Percentiles rank a stretch among this genome's conserved stretches.
Conservation (phyloP, 23 red algal genomes). For the Gracilariopsis chorda region DNA sequence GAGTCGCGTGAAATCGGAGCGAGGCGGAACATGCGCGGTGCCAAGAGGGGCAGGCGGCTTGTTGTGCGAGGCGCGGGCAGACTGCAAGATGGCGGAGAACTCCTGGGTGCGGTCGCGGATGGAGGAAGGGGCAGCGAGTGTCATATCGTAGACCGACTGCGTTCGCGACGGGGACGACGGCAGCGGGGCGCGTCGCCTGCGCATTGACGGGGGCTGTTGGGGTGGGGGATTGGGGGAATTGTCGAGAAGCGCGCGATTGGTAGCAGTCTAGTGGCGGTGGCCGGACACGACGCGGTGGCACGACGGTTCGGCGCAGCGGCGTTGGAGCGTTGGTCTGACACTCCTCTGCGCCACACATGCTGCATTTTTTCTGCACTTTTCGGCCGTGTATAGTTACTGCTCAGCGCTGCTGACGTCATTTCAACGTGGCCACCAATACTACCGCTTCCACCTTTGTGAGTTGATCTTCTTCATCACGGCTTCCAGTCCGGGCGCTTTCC, state of each 20-base stretch:
- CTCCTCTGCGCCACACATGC: too few relatives aligned
- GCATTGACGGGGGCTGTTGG: background rate
- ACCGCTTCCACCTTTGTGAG: too few relatives aligned
- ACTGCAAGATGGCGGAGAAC: conserved; percentile 36
- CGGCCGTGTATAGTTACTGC: too few relatives aligned
- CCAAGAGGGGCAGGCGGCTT: conserved; percentile 21
- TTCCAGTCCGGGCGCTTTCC: too few relatives aligned
- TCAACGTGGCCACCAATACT: too few relatives aligned
- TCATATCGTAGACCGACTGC: background rate
- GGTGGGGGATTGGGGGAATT: background rate
- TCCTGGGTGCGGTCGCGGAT: conserved; percentile 55
- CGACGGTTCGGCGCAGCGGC: too few relatives aligned
- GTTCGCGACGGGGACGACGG: background rate
- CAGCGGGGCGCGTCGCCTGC: background rate
- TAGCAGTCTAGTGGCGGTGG: too few relatives aligned
- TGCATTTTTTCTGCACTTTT: too few relatives aligned
- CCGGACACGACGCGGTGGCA: too few relatives aligned
- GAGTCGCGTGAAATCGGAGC: conserved; percentile 68
- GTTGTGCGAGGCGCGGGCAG: conserved; percentile 21
- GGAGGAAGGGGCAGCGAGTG: conserved; percentile 48
- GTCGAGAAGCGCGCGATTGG: background rate
- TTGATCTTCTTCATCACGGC: too few relatives aligned
- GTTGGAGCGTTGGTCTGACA: too few relatives aligned
- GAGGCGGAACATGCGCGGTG: conserved; percentile 12
- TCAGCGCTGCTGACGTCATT: too few relatives aligned